Conservation (phyloP, 2,329 filamentous ascomycete species). For the Monosporascus sp. region DNA sequence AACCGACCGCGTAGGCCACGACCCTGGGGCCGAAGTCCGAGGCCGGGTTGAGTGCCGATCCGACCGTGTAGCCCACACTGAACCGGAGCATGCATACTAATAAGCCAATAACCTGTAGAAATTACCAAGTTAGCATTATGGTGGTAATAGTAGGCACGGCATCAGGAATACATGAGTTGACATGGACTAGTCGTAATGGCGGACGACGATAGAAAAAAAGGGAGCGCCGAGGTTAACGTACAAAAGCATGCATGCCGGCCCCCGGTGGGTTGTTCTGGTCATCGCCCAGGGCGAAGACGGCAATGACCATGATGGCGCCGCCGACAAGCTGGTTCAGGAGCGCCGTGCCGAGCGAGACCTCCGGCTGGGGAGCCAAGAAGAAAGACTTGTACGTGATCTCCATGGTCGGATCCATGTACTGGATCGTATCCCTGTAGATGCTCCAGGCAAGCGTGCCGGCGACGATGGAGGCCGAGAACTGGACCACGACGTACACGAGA, state of each 20-base stretch:
- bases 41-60: slow-evolving; percentile 30
- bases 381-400: slow-evolving; percentile 23
- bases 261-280: slow-evolving; percentile 32
- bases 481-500: slow-evolving; percentile 21
- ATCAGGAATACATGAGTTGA: too few species aligned
- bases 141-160: too few species aligned
- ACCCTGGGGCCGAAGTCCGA: slow-evolving; percentile 30
- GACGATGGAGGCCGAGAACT: slow-evolving; percentile 22
- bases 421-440: slow-evolving; percentile 22
- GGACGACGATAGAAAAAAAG: background rate
- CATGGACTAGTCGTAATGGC: background rate
- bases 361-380: slow-evolving; percentile 23
- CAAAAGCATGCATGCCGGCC: slow-evolving; percentile 31
- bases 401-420: slow-evolving; percentile 24
- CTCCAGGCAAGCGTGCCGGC: slow-evolving; percentile 24
- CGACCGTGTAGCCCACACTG: slow-evolving; percentile 29
- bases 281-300: slow-evolving; percentile 30
- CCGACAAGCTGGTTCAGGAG: slow-evolving; percentile 30
- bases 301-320: slow-evolving; percentile 28
- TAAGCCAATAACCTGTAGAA: slow-evolving; percentile 24
- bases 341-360: slow-evolving; percentile 18
- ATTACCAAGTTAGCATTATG: background rate
- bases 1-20: slow-evolving; percentile 26
- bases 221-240: background rate
- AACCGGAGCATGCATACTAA: slow-evolving; percentile 29